Conservation (phyloP, 495 filamentous ascomycete species). For the Staphylotrichum tortipilum region DNA sequence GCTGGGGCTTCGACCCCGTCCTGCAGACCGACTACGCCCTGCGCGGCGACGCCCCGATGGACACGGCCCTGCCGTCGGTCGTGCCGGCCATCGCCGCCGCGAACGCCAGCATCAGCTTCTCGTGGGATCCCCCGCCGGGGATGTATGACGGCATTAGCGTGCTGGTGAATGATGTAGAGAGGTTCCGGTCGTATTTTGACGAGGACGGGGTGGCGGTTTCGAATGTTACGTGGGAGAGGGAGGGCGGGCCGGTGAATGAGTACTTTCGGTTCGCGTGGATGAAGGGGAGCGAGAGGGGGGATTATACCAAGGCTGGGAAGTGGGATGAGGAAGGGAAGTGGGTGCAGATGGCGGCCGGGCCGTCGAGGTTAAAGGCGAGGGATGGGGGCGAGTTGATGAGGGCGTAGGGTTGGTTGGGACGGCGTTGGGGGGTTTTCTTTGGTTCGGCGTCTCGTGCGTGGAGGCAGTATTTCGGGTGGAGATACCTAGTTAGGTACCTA, state of each 20-base stretch:
- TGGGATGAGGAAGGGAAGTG: slow-evolving; percentile 66
- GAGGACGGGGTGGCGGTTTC: slow-evolving; percentile 27
- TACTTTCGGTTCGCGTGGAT: slow-evolving; percentile 86
- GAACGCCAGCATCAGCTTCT: slow-evolving; percentile 42
- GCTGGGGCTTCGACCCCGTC: slow-evolving; percentile 88
- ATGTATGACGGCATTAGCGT: slow-evolving; percentile 76
- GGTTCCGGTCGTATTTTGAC: slow-evolving; percentile 57
- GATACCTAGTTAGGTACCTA: too few relatives aligned
- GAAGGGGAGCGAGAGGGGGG: slow-evolving; percentile 55
- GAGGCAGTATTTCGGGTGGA: too few relatives aligned
- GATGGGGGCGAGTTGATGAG: slow-evolving; percentile 1
- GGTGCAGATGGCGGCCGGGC: slow-evolving; percentile 46
- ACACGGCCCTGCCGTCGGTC: slow-evolving; percentile 57
- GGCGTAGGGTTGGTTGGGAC: neutral
- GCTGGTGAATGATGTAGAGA: slow-evolving; percentile 89
- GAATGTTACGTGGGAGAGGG: slow-evolving; percentile 38
- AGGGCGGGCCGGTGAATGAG: slow-evolving; percentile 42
- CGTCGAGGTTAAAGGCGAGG: slow-evolving; percentile 32
- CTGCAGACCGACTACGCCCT: slow-evolving; percentile 70
- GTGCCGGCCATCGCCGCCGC: slow-evolving; percentile 34
- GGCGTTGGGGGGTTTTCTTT: neutral
- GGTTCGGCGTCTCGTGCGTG: too few relatives aligned
- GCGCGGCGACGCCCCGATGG: slow-evolving; percentile 57
- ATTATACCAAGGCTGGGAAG: slow-evolving; percentile 74
- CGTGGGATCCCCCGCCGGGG: slow-evolving; percentile 45